Evolutionary conservation across 2,329 filamentous ascomycete genomes (phyloP), one percentile per base, ranked within the genome.

Genomic region (Zymoseptoria tritici): DNA sequence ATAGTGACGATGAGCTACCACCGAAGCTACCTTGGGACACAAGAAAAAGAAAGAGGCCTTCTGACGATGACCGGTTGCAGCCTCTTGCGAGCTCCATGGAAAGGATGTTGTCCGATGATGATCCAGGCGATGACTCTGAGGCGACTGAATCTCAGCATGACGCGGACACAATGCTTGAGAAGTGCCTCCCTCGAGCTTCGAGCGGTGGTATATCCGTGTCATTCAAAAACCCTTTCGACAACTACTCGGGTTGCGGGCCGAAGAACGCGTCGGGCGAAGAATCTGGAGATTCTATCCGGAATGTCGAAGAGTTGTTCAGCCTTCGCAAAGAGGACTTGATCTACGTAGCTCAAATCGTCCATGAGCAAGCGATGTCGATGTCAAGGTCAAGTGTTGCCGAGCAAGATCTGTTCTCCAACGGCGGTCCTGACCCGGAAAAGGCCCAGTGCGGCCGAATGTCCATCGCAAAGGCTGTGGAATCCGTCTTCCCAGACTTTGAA

Each of bases 341-440:
- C 42, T 67, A 64, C 56, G 62, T 73, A 20, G 70, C 72, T 21
- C 73, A 75, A 55, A 58, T 74, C 20, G 62, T 71, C n/a, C 66
- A 66, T 53, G 71, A 73, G 55, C 70, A 74, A 59, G 67, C 68
- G 11, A 36, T 55, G 31, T 11, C 29, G 21, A 36, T 61, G 21
- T 16, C 55, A 29, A n/a, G 36, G 13, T 46, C 36, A 46, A 46
- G 11, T 16, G 13, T n/a, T 16, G 13, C 26, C 11, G 36, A n/a
- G 13, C 36, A 46, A 46, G 16, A 46, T 46, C 36, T 46, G 13
- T 16, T 24, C 8, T 19, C 20, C 16, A 21, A 19, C 49, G 19
- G 22, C n/a, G 24, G n/a, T 24, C 3, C 5, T 9, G n/a, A 49
- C 11, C 55, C 46, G 11, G 29, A 9, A n/a, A 16, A 24, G 13